Evolutionary conservation across 2,329 filamentous ascomycete species (phyloP).

Genomic region (Sordariomycetes sp.): DNA sequence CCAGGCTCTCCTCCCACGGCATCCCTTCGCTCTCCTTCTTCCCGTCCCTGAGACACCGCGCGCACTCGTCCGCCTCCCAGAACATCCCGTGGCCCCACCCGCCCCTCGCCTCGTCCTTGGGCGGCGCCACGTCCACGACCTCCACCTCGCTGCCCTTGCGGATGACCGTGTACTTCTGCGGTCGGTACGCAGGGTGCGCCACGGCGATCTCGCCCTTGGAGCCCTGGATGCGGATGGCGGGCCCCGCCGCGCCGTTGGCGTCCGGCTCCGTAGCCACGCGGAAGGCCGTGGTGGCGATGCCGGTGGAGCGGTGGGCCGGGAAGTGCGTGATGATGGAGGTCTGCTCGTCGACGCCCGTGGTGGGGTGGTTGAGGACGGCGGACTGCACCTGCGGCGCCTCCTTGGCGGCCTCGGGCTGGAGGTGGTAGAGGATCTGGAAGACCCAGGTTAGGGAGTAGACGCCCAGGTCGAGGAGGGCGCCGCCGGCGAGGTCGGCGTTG

Average conservation of each 20-base stretch:
- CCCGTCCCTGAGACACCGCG: constrained; percentile 64
- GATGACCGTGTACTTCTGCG: constrained; percentile 55
- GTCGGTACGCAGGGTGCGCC: constrained; percentile 59
- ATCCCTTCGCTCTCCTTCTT: constrained; percentile 63
- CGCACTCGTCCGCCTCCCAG: constrained; percentile 76
- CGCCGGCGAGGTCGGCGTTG: constrained; percentile 73
- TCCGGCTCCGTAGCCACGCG: constrained; percentile 53
- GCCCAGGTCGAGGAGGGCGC: constrained; percentile 72
- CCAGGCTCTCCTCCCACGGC: constrained; percentile 65
- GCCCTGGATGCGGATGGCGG: constrained; percentile 71
- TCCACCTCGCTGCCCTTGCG: constrained; percentile 37
- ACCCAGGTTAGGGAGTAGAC: constrained; percentile 88
- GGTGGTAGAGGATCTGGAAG: constrained; percentile 80
- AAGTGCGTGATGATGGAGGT: constrained; percentile 73
- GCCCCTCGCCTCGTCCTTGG: constrained; percentile 33
- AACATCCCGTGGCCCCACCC: constrained; percentile 72
- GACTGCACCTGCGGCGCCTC: constrained; percentile 58
- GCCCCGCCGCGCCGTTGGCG: constrained; percentile 44
- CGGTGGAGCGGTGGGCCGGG: constrained; percentile 57
- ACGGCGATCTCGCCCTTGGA: constrained; percentile 76
- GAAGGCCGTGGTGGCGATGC: constrained; percentile 58
- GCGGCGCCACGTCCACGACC: constrained; percentile 41
- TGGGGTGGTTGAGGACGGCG: constrained; percentile 62
- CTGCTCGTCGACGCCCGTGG: constrained; percentile 59
- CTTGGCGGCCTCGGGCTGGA: constrained; percentile 57